phyloP scores from a whole-genome alignment of 495 filamentous ascomycete species.

The Hyaloscypha variabilis region DNA sequence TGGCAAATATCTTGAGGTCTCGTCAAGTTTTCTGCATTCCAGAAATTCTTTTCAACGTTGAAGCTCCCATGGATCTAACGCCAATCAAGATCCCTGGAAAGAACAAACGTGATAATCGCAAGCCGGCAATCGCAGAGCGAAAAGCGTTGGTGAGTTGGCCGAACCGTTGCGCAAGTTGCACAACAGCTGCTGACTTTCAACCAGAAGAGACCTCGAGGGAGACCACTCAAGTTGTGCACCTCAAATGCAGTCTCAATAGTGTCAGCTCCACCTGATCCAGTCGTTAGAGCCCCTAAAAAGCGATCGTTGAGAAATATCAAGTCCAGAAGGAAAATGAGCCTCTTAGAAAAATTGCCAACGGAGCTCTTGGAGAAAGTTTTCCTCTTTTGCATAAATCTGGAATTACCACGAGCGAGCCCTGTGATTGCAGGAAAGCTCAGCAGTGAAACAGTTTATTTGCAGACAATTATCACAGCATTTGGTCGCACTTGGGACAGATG shows the following conservation, averaged over 20 bases:
- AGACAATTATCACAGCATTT: conserved; percentile 26
- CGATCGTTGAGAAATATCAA: conserved; percentile 25
- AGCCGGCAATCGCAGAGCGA: conserved; percentile 19
- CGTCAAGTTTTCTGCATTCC: not conserved
- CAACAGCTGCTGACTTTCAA: not conserved
- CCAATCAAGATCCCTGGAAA: conserved; percentile 30
- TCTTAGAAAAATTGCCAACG: conserved; percentile 52
- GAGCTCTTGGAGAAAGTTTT: conserved; percentile 60
- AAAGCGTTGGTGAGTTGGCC: conserved; percentile 23
- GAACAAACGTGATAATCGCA: conserved; percentile 18
- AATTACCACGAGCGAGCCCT: conserved; percentile 44
- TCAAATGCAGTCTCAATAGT: not conserved
- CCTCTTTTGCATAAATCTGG: conserved; percentile 49
- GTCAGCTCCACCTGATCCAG: not conserved
- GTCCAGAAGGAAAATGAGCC: conserved; percentile 36
- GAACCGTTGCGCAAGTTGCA: not conserved
- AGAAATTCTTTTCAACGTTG: not conserved
- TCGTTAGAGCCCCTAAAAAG: conserved; percentile 10
- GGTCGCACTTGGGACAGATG: conserved; percentile 27
- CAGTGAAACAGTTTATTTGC: conserved; percentile 26
- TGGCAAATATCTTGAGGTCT: not conserved
- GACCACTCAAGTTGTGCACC: conserved; percentile 14
- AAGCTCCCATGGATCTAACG: conserved; percentile 24
- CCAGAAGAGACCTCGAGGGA: conserved; percentile 21
- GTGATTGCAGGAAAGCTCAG: conserved; percentile 30